phyloP scores from a whole-genome alignment of 306 rosid species.

The Glycine tomentella region DNA sequence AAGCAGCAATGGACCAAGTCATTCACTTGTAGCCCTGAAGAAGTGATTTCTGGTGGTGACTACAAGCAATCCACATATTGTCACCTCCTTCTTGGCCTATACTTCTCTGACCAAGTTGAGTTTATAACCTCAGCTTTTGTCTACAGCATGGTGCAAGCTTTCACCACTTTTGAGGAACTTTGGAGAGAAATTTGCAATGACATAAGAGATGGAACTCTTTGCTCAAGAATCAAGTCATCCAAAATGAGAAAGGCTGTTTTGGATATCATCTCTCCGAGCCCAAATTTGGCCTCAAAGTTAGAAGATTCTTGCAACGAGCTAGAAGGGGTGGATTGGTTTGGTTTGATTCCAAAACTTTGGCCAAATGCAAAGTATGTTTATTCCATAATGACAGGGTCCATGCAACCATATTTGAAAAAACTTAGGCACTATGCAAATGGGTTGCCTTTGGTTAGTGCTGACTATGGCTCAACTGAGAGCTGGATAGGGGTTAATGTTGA shows the following conservation, averaged over 20 bases:
- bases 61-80: conserved; percentile 83
- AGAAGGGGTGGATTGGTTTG: conserved; percentile 64
- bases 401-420: conserved; percentile 83
- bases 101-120: conserved; percentile 71
- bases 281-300: conserved; percentile 59
- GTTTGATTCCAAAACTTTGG: conserved; percentile 79
- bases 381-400: conserved; percentile 94
- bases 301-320: conserved; percentile 61
- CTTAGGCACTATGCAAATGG: conserved; percentile 77
- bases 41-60: conserved; percentile 84
- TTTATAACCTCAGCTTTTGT: conserved; percentile 83
- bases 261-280: conserved; percentile 61
- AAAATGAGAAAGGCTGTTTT: conserved; percentile 64
- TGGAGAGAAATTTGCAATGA: conserved; percentile 78
- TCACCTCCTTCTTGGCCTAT: conserved; percentile 91
- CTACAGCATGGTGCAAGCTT: conserved; percentile 81
- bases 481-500: conserved; percentile 96
- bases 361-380: conserved; percentile 84
- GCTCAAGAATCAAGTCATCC: conserved; percentile 54
- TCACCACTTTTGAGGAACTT: conserved; percentile 63
- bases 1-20: conserved; percentile 76
- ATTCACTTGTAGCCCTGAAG: conserved; percentile 86
- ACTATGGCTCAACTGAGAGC: conserved; percentile 96
- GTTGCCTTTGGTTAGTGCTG: conserved; percentile 86
- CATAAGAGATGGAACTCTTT: conserved; percentile 59